A percentile compares a stretch with the other conserved stretches of the same genome.
Evolutionary conservation across 1,284 basidiomycete genomes (phyloP).

Genomic region (Trichosporon coremiiforme): DNA sequence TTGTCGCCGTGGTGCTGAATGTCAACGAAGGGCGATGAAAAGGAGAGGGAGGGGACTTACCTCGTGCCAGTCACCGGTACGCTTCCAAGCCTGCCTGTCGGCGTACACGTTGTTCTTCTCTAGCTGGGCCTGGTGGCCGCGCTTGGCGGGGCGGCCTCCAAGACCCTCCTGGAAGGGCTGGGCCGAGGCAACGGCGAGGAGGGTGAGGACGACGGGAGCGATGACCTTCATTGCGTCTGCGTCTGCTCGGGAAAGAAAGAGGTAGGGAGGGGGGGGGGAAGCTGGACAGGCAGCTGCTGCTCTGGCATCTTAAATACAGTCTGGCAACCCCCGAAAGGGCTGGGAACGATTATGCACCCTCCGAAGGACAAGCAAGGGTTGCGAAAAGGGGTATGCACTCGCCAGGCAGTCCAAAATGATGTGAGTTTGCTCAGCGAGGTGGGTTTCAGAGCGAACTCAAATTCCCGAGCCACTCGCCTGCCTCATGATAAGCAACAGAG

Average conservation of each 20-base stretch:
- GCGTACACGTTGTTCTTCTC: slow-evolving; percentile 4
- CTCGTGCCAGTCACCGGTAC: slow-evolving; percentile 16
- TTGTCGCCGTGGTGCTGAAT: background rate
- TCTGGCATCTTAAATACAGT: background rate
- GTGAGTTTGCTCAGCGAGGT: slow-evolving; percentile 2
- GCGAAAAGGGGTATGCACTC: slow-evolving; percentile 1
- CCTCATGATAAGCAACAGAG: slow-evolving; percentile 16
- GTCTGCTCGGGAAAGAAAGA: background rate
- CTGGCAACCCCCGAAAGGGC: background rate
- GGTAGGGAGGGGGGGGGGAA: background rate
- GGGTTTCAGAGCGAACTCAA: slow-evolving; percentile 15
- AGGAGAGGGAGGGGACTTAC: background rate
- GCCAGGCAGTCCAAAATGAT: background rate
- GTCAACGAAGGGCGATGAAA: background rate
- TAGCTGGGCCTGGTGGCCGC: background rate
- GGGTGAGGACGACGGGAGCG: slow-evolving; percentile 7
- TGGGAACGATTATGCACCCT: background rate
- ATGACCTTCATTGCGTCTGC: slow-evolving; percentile 7
- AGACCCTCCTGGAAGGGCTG: slow-evolving; percentile 4
- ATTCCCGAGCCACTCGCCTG: slow-evolving; percentile 3
- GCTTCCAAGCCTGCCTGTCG: slow-evolving; percentile 14
- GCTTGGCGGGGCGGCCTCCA: background rate
- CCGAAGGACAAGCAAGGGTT: background rate
- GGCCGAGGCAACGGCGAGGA: slow-evolving; percentile 1
- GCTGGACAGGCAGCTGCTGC: background rate